Conservation (phyloP, 352 stramenopile genomes). For the Globisporangium apiculatum region DNA sequence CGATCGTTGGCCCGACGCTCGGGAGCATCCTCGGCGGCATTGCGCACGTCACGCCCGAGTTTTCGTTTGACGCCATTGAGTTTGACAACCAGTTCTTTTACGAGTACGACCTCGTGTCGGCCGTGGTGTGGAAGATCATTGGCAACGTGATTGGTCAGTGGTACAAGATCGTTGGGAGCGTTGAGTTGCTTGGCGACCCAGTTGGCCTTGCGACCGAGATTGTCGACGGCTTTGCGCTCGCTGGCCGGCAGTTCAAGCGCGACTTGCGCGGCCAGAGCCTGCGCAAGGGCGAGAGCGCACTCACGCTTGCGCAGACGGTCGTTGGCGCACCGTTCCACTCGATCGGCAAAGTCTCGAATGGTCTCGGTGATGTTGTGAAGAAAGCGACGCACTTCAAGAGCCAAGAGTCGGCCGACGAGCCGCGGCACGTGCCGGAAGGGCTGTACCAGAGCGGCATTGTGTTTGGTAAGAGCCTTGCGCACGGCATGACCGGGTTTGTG, state of each 20-base stretch:
- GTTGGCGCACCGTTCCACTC: conserved; percentile 67
- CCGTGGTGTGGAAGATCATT: conserved; percentile 69
- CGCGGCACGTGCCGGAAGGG: conserved; percentile 69
- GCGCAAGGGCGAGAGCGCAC: conserved; percentile 71
- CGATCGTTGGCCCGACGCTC: conserved; percentile 73
- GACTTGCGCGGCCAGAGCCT: conserved; percentile 71
- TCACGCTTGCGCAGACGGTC: conserved; percentile 78
- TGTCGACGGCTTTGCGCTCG: conserved; percentile 77
- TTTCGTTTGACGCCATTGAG: conserved; percentile 64
- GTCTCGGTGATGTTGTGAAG: conserved; percentile 80
- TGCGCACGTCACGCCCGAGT: conserved; percentile 77
- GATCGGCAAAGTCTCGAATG: conserved; percentile 82
- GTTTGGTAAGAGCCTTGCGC: conserved; percentile 68
- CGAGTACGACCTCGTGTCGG: conserved; percentile 75
- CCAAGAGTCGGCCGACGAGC: conserved; percentile 61
- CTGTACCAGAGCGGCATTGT: conserved; percentile 70
- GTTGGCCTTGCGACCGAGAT: conserved; percentile 81
- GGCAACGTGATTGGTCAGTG: conserved; percentile 72
- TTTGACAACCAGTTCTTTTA: conserved; percentile 83
- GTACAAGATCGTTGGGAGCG: conserved; percentile 87
- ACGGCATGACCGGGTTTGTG: conserved; percentile 76
- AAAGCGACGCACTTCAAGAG: conserved; percentile 77
- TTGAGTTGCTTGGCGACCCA: conserved; percentile 79
- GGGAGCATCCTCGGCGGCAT: conserved; percentile 87
- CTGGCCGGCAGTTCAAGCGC: conserved; percentile 73